Evolutionary conservation across 345 rosid genomes (phyloP), one percentile per base, ranked within the genome.

Genomic region (Ailanthus altissimus): DNA sequence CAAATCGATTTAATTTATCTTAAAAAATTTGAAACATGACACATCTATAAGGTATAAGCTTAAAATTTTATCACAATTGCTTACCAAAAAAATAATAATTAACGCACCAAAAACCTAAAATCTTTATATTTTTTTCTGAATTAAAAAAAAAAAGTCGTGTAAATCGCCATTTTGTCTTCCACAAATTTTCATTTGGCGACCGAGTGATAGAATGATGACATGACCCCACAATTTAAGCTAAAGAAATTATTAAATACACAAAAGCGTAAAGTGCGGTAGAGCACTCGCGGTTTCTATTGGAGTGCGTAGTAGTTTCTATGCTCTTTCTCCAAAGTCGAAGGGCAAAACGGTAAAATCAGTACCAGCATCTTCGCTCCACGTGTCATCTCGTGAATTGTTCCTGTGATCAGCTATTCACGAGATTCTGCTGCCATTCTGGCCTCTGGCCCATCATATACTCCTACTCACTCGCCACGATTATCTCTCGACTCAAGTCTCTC

Each of bases 321-420:
- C 38, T 8, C 6, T 1, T 32, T 15, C 13, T 42, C 0, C 26
- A 8, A 65, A 20, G 14, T 1, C 5, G 6, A 47, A 72, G 77
- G 77, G n/a, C 13, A 28, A 45, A 46, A 25, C 5, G 2, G 68
- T 74, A 74, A 74, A 61, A 43, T 1, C 0, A 47, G 0, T 8
- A 0, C 5, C 26, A 46, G 47, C 77, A 28, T 72, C 42, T 42
- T 42, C 38, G 8, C 38, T 45, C 70, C 71, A 70, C 81, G 79
- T 83, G 85, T 75, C 81, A 5, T 42, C 60, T 76, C 26, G 49
- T 40, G 72, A 76, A 54, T 76, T 57, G 72, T n/a, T 42, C 10
- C 67, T 21, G 66, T 40, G 51, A 79, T 75, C 76, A 73, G 28
- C 75, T 47, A 56, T 70, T 83, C 81, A 79, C 81, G 74, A 51